Evolutionary conservation across 192 early-diverging fungal species (phyloP), one percentile per base, ranked within the genome.

Genomic region (Geosiphon pyriformis): DNA sequence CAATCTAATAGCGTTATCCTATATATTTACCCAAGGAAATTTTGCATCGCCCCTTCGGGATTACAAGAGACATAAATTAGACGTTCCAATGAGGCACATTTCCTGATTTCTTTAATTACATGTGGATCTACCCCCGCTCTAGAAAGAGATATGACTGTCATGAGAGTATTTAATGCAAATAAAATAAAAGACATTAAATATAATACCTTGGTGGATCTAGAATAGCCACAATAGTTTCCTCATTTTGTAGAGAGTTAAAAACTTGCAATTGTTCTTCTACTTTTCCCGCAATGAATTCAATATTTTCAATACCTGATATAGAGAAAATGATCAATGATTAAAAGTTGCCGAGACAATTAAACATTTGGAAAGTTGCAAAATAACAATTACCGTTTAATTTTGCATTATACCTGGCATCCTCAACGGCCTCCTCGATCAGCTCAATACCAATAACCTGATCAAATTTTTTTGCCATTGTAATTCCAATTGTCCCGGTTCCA

Each of bases 401-500:
- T 18, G 88, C 89, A 71, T 91, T 92, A 2, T 55, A 61, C 62
- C 79, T 74, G n/a, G 91, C 91, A 68, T 92, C 91, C 15, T 78
- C 76, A 47, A 92, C 76, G n/a, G 91, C 89, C 30, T 80, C 71
- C 27, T 69, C 67, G 17, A 83, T 78, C 50, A 90, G 82, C 47
- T 92, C 91, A 31, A 91, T 77, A 18, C 89, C 91, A 74, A 91
- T 72, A 15, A 92, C 87, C 32, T 74, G 71, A 33, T 88, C 82
- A n/a, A 88, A 81, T 32, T 46, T 34, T 49, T 75, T 70, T 3
- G 89, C 85, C 83, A 92, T 82, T 10, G 82, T 82, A 47, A 92
- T 79, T 25, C 91, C 91, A 63, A 92, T 92, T 12, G 91, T 92
- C 27, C 91, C 91, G 18, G 89, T 92, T 12, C 91, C 91, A 77